Evolutionary conservation across 768 basidiomycete species (phyloP).

Genomic region (Podaxis rugospora): DNA sequence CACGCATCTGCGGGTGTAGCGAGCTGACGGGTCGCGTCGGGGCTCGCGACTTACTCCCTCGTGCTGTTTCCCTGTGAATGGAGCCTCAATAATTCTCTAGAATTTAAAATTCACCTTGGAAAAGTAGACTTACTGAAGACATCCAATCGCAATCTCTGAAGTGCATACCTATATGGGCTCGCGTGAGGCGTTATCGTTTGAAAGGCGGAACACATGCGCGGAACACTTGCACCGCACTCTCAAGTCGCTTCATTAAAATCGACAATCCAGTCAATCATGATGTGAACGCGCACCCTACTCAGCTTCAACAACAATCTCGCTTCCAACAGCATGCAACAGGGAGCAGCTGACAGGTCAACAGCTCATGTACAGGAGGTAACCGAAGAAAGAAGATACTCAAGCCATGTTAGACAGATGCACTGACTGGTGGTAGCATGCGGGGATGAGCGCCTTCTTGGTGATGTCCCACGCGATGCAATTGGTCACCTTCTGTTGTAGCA

Average conservation of each 20-base stretch:
- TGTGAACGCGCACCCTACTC: not conserved
- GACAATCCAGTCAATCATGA: not conserved
- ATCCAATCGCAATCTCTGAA: not conserved
- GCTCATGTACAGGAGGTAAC: not conserved
- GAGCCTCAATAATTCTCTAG: not conserved
- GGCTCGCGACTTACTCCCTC: not conserved
- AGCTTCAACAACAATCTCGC: not conserved
- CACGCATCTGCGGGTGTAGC: not conserved
- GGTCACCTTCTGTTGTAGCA: not conserved
- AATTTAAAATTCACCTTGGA: not conserved
- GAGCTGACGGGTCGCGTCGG: not conserved
- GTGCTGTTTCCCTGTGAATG: not conserved
- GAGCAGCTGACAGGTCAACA: not conserved
- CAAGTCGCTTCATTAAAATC: not conserved
- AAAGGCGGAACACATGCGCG: not conserved
- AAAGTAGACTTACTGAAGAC: not conserved
- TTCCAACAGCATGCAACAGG: not conserved
- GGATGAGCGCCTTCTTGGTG: not conserved
- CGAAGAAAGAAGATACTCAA: not conserved
- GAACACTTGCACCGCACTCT: not conserved
- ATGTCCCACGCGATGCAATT: not conserved
- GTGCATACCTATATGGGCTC: not conserved
- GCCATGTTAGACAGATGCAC: not conserved
- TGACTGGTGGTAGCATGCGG: not conserved
- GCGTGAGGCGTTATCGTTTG: not conserved